Conservation (phyloP, 331 rosid genomes). For the Prunus yedoensis region DNA sequence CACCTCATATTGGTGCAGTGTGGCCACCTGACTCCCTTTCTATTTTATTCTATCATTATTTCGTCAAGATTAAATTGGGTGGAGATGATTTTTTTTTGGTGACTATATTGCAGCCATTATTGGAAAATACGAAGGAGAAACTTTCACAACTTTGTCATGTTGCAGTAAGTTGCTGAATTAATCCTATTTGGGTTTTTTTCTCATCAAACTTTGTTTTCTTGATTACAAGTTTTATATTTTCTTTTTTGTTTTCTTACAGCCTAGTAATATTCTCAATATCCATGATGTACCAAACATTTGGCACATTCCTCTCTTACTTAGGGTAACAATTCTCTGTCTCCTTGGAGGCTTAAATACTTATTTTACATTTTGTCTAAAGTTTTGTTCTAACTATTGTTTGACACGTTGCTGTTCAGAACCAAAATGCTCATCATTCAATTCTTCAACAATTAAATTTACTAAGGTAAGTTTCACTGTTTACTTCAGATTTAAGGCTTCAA, state of each 20-base stretch:
- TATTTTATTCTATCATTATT: background rate
- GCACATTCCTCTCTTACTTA: constrained; percentile 92
- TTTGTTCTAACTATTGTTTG: constrained; percentile 27
- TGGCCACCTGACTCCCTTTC: background rate
- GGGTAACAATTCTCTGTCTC: constrained; percentile 42
- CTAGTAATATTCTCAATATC: constrained; percentile 81
- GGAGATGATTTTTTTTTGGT: background rate
- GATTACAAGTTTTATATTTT: constrained; percentile 26
- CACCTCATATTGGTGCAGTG: background rate
- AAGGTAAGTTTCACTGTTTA: constrained; percentile 37
- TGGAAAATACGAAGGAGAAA: constrained; percentile 77
- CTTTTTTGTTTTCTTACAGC: constrained; percentile 43
- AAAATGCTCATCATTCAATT: constrained; percentile 85
- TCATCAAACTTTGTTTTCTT: constrained; percentile 17
- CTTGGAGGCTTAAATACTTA: constrained; percentile 19
- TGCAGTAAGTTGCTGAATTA: constrained; percentile 67
- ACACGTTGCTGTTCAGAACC: constrained; percentile 55
- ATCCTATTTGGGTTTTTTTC: constrained; percentile 3
- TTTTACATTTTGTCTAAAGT: constrained; percentile 17
- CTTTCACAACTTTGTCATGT: constrained; percentile 97
- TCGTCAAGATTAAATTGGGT: background rate
- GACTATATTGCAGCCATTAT: constrained; percentile 67
- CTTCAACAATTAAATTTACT: constrained; percentile 77
- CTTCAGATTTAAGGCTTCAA: constrained; percentile 11
- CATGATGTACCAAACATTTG: constrained; percentile 99